phyloP scores from a whole-genome alignment of 1,284 basidiomycete species.

The Fomitopsis schrenkii region DNA sequence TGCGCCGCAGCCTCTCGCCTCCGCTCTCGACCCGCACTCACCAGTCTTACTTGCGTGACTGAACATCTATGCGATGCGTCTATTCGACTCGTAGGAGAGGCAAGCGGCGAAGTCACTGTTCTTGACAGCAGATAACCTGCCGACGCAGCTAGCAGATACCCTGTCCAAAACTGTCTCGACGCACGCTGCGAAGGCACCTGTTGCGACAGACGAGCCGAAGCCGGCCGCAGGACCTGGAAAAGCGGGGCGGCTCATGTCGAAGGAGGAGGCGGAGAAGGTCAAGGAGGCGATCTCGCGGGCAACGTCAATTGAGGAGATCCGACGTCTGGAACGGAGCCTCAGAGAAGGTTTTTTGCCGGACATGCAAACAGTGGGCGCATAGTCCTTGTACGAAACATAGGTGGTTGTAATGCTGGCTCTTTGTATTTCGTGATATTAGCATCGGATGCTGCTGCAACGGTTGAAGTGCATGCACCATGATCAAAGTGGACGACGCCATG shows the following conservation, averaged over 20 bases:
- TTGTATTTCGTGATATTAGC: constrained; percentile 14
- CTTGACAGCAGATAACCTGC: constrained; percentile 69
- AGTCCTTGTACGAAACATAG: constrained; percentile 23
- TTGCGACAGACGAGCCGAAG: constrained; percentile 73
- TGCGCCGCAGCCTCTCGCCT: constrained; percentile 38
- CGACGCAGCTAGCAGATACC: constrained; percentile 79
- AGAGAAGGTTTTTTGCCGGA: constrained; percentile 83
- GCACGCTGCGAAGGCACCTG: constrained; percentile 49
- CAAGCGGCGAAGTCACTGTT: constrained; percentile 71
- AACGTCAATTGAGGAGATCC: constrained; percentile 87
- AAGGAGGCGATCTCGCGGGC: constrained; percentile 89
- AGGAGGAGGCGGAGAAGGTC: constrained; percentile 88
- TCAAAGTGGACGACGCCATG: not conserved
- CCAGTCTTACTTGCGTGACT: not conserved
- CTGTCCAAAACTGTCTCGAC: constrained; percentile 72
- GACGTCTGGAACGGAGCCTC: constrained; percentile 82
- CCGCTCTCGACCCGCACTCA: not conserved
- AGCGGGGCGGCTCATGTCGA: constrained; percentile 85
- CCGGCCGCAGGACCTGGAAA: constrained; percentile 52
- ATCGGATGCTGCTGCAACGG: not conserved
- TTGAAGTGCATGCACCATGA: not conserved
- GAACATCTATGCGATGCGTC: not conserved
- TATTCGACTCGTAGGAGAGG: constrained; percentile 58
- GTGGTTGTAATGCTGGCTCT: constrained; percentile 29
- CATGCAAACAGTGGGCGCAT: constrained; percentile 73